Evolutionary conservation across 352 stramenopile species (phyloP).

Genomic region (Pythium phragmitis): DNA sequence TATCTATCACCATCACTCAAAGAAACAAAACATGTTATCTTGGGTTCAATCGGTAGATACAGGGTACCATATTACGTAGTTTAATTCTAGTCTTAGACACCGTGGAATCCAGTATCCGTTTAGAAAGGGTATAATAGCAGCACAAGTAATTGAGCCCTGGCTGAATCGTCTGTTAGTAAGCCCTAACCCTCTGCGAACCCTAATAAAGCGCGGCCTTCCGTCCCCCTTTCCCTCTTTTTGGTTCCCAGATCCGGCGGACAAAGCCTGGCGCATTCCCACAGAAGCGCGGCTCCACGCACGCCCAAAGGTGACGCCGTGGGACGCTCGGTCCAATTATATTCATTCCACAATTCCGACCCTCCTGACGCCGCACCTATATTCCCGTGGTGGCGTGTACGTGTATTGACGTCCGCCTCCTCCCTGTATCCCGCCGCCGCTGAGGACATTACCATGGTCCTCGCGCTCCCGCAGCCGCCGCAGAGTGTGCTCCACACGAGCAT

Average conservation of each 20-base stretch:
- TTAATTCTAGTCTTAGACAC: too few species aligned
- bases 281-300: conserved; percentile 3
- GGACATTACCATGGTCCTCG: conserved; percentile 22
- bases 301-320: background rate
- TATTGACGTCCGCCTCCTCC: background rate
- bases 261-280: conserved; percentile 18
- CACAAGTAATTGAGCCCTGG: conserved; percentile 2
- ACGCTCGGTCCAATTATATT: conserved; percentile 1
- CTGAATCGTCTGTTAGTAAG: conserved; percentile 10
- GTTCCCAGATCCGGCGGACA: conserved; percentile 6
- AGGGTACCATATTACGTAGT: too few species aligned
- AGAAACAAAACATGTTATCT: too few species aligned
- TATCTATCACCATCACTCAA: conserved; percentile 1
- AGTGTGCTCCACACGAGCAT: conserved; percentile 79
- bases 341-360: conserved; percentile 15
- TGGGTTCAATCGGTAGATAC: too few species aligned
- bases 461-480: conserved; percentile 26
- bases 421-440: too few species aligned
- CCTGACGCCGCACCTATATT: background rate
- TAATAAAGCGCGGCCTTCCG: conserved; percentile 13
- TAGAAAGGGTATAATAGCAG: background rate
- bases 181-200: conserved; percentile 15
- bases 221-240: conserved; percentile 12
- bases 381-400: background rate
- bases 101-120: background rate